Evolutionary conservation across 2,329 filamentous ascomycete genomes (phyloP).

Genomic region (Fusarium begoniae): DNA sequence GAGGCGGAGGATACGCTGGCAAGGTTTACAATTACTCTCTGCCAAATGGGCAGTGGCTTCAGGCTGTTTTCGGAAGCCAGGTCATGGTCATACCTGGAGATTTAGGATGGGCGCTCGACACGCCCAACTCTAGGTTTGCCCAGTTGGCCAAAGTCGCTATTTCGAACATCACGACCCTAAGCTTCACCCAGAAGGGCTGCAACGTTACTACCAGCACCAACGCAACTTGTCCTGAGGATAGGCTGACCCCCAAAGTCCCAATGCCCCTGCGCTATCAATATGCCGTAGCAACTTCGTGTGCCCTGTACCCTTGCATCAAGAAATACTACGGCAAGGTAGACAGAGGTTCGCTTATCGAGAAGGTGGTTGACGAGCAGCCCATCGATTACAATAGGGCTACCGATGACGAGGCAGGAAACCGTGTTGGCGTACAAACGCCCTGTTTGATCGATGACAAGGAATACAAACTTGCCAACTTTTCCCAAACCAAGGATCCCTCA

Average conservation of each 20-base stretch:
- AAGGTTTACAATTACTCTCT: background rate
- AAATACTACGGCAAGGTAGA: background rate
- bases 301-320: conserved; percentile 6
- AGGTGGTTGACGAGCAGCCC: background rate
- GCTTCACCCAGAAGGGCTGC: background rate
- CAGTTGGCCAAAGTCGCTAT: background rate
- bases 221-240: background rate
- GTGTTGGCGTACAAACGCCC: background rate
- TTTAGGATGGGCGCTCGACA: background rate
- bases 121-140: background rate
- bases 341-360: background rate
- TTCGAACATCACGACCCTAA: background rate
- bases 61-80: rapidly evolving
- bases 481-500: background rate
- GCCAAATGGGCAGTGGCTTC: background rate
- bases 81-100: background rate
- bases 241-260: background rate
- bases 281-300: background rate
- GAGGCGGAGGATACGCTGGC: background rate
- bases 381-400: background rate
- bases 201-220: background rate
- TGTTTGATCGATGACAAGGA: background rate
- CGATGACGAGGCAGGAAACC: background rate
- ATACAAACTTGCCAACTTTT: background rate
- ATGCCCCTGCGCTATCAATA: background rate